Percentiles rank a stretch among this genome's conserved stretches.
Conservation (phyloP, 257 asterid species). For the Hygrophila difformis region DNA sequence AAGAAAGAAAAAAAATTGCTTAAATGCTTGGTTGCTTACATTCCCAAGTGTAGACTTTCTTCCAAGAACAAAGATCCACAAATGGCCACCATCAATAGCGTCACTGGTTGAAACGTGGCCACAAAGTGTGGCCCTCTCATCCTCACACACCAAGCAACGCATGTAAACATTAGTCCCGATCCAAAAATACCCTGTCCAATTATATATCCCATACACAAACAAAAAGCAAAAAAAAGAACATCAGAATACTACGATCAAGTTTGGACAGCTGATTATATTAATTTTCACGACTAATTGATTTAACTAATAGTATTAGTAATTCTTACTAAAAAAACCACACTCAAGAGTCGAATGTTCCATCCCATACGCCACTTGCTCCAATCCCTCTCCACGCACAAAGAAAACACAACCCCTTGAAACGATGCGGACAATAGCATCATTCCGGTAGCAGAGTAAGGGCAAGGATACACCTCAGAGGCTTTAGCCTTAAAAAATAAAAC, state of each 20-base stretch:
- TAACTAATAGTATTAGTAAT: too few species aligned
- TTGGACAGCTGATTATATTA: too few species aligned
- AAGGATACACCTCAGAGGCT: constrained; percentile 40
- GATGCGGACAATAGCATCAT: constrained; percentile 26
- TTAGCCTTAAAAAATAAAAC: constrained; percentile 53
- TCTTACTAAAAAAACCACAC: constrained; percentile 33
- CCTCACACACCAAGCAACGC: constrained; percentile 44
- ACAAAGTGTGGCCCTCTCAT: constrained; percentile 55
- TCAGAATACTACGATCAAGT: too few species aligned
- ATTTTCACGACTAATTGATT: too few species aligned
- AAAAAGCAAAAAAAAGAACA: too few species aligned
- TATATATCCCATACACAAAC: too few species aligned
- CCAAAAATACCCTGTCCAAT: constrained; percentile 41
- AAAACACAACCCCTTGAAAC: constrained; percentile 26
- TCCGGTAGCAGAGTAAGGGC: constrained; percentile 31
- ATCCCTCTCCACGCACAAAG: constrained; percentile 39
- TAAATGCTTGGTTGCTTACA: too few species aligned
- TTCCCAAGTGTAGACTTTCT: constrained; percentile 45
- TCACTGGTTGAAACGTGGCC: constrained; percentile 41
- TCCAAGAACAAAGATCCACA: constrained; percentile 38
- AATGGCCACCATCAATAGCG: constrained; percentile 45
- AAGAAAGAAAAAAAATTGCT: neutral
- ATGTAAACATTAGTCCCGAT: constrained; percentile 36
- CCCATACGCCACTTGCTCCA: constrained; percentile 54
- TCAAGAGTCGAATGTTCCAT: constrained; percentile 46